Evolutionary conservation across 2,329 filamentous ascomycete species (phyloP).

Genomic region (Claviceps spartinae): DNA sequence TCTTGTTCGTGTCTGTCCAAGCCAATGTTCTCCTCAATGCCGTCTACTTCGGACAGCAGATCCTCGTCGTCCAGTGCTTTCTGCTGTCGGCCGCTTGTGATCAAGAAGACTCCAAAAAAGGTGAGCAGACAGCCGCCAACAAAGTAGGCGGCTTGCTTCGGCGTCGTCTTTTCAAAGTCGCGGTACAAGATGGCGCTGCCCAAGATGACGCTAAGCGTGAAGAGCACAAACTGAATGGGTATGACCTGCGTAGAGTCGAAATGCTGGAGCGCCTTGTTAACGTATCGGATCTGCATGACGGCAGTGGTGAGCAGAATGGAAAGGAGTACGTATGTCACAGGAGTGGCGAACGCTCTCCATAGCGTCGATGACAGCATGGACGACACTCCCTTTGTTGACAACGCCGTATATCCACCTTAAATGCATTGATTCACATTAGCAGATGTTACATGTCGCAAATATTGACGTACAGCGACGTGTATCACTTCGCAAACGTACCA

Average conservation of each 20-base stretch:
- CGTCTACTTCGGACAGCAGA: constrained; percentile 39
- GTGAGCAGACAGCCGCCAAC: constrained; percentile 81
- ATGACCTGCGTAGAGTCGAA: constrained; percentile 98
- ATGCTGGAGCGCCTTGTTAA: constrained; percentile 75
- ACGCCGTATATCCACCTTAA: constrained; percentile 86
- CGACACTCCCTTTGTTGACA: constrained; percentile 92
- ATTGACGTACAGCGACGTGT: neutral
- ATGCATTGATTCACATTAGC: neutral
- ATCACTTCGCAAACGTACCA: constrained; percentile 40
- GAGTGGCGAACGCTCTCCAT: constrained; percentile 78
- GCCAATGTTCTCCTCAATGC: constrained; percentile 50
- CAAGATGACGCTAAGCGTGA: constrained; percentile 88
- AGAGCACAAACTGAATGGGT: constrained; percentile 92
- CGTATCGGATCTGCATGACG: constrained; percentile 91
- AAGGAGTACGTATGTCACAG: constrained; percentile 79
- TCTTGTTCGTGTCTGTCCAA: constrained; percentile 35
- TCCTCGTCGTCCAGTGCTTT: constrained; percentile 45
- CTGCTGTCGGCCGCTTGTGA: constrained; percentile 67
- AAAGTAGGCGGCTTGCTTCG: constrained; percentile 67
- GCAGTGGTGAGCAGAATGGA: constrained; percentile 70
- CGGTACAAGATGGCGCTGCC: constrained; percentile 88
- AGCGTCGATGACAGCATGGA: constrained; percentile 87
- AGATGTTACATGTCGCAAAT: neutral
- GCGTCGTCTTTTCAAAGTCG: constrained; percentile 76
- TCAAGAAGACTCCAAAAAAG: constrained; percentile 93